These are phyloP conservation scores for Phytophthora fragariae DNA, from an alignment of 352 stramenopile genomes.

Conservation along the genomic window DNA sequence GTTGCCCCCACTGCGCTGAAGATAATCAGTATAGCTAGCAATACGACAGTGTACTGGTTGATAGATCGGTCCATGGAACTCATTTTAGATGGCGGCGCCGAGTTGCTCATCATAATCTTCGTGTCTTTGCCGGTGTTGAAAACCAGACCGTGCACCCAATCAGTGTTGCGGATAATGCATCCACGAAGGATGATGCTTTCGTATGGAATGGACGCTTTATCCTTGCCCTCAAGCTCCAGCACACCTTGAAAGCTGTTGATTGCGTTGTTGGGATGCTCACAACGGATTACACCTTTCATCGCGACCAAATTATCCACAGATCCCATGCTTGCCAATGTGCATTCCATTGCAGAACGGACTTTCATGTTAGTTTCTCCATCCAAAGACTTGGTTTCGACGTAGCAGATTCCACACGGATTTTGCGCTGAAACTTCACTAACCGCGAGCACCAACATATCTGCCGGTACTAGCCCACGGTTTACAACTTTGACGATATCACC, in stretches of 20 bases:
- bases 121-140: slow-evolving; percentile 95
- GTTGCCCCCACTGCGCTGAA: slow-evolving; percentile 73
- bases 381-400: slow-evolving; percentile 92
- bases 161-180: slow-evolving; percentile 93
- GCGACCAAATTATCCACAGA: slow-evolving; percentile 47
- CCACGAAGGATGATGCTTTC: slow-evolving; percentile 92
- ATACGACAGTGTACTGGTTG: slow-evolving; percentile 78
- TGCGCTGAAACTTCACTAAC: slow-evolving; percentile 71
- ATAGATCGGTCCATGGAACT: slow-evolving; percentile 87
- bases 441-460: slow-evolving; percentile 86
- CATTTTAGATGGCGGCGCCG: slow-evolving; percentile 84
- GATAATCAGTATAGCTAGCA: slow-evolving; percentile 70
- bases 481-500: slow-evolving; percentile 83
- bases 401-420: slow-evolving; percentile 80
- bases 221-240: slow-evolving; percentile 60
- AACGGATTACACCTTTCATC: slow-evolving; percentile 72
- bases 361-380: slow-evolving; percentile 96
- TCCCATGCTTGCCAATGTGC: slow-evolving; percentile 63
- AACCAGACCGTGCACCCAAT: slow-evolving; percentile 92
- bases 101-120: slow-evolving; percentile 93
- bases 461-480: slow-evolving; percentile 87
- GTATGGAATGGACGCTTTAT: slow-evolving; percentile 75
- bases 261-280: slow-evolving; percentile 86
- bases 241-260: slow-evolving; percentile 94
- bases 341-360: slow-evolving; percentile 82